Conservation (phyloP, 192 early-diverging fungal species). For the Gigaspora rosea region DNA sequence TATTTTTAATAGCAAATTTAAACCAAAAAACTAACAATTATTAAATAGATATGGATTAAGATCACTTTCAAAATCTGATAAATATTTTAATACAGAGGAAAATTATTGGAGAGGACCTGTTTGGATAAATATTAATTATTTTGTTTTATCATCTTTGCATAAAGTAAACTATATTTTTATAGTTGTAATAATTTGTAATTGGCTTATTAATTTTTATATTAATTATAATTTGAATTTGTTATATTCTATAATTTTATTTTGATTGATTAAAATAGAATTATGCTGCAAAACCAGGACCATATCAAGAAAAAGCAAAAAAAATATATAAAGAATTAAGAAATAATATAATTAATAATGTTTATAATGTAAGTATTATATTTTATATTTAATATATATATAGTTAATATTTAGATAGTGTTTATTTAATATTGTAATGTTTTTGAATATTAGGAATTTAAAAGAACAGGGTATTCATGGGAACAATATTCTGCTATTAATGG, state of each 20-base stretch:
- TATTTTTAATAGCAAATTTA: not conserved
- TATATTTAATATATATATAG: not conserved
- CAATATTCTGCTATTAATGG: constrained; percentile 83
- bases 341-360: constrained; percentile 78
- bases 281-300: constrained; percentile 58
- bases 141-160: constrained; percentile 71
- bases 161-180: constrained; percentile 52
- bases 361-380: constrained; percentile 49
- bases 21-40: not conserved
- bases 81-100: constrained; percentile 77
- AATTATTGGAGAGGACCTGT: constrained; percentile 95
- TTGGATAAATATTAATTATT: constrained; percentile 93
- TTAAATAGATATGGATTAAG: constrained; percentile 53
- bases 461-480: constrained; percentile 88
- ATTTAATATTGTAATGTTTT: not conserved
- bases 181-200: not conserved
- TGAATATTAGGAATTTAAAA: constrained; percentile 59
- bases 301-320: constrained; percentile 63
- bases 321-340: constrained; percentile 76
- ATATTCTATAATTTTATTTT: not conserved
- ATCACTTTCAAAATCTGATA: constrained; percentile 63
- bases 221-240: not conserved
- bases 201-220: not conserved
- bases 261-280: constrained; percentile 51
- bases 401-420: not conserved